phyloP scores from a whole-genome alignment of 1,284 basidiomycete species.

The Moesziomyces globuligerus region DNA sequence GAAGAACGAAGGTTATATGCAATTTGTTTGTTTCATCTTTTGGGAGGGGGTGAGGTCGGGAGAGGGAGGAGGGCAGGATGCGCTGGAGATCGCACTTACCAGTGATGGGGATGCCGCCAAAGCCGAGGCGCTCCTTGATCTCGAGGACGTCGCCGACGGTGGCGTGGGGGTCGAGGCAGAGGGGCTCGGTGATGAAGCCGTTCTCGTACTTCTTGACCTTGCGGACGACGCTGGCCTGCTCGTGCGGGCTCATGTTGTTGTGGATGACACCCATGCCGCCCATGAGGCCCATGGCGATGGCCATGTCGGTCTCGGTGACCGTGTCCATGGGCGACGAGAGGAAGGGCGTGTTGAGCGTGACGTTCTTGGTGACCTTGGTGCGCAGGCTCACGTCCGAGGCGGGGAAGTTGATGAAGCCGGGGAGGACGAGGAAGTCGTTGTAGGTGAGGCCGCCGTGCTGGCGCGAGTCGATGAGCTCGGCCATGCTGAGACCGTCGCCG shows the following conservation, averaged over 20 bases:
- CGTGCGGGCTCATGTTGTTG: conserved; percentile 88
- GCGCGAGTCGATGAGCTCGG: conserved; percentile 88
- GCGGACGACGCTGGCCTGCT: conserved; percentile 95
- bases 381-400: conserved; percentile 84
- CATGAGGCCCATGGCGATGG: conserved; percentile 74
- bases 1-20: conserved; percentile 85
- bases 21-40: conserved; percentile 48
- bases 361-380: conserved; percentile 88
- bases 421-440: conserved; percentile 72
- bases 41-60: conserved; percentile 1
- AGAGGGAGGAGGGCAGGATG: background rate
- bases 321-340: conserved; percentile 99
- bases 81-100: conserved; percentile 74
- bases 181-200: conserved; percentile 95
- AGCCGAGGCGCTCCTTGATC: conserved; percentile 90
- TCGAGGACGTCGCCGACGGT: conserved; percentile 89
- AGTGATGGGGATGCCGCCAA: conserved; percentile 97
- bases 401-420: conserved; percentile 96
- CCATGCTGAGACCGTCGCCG: conserved; percentile 85
- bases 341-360: conserved; percentile 93
- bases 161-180: conserved; percentile 79
- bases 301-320: conserved; percentile 97
- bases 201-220: conserved; percentile 96
- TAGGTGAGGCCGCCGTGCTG: conserved; percentile 94
- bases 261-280: conserved; percentile 99